Conservation (phyloP, 176 grass and related monocot genomes). For the Dactylis glomerata region DNA sequence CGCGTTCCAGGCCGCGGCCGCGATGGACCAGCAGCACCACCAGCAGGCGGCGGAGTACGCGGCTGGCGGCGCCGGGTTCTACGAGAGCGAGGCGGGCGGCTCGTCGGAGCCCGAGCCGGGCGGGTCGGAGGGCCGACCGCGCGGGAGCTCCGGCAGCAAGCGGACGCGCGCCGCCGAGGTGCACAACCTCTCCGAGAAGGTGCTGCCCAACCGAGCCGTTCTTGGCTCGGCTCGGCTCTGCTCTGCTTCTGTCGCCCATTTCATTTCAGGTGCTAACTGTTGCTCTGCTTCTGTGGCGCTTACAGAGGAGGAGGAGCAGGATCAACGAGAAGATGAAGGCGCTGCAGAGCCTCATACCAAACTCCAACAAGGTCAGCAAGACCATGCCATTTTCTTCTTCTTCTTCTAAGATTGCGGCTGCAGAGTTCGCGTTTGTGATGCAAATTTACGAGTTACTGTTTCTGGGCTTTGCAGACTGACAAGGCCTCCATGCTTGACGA, state of each 20-base stretch:
- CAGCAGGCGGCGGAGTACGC: constrained; percentile 5
- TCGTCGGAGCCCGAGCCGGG: constrained; percentile 54
- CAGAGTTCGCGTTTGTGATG: neutral
- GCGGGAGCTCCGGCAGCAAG: constrained; percentile 69
- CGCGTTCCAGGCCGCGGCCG: constrained; percentile 11
- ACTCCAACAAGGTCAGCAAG: constrained; percentile 80
- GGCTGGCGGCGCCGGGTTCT: neutral
- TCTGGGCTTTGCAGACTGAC: constrained; percentile 54
- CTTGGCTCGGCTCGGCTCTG: neutral
- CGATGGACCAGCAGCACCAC: constrained; percentile 10
- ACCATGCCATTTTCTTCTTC: neutral
- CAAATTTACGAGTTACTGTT: neutral
- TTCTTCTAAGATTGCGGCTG: neutral
- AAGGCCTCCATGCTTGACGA: constrained; percentile 99
- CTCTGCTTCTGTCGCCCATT: neutral
- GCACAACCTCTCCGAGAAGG: constrained; percentile 99
- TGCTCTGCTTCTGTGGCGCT: neutral
- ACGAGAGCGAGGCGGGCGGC: constrained; percentile 37
- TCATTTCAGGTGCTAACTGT: neutral
- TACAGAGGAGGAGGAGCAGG: constrained; percentile 88
- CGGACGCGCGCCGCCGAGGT: constrained; percentile 91
- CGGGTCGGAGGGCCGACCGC: constrained; percentile 10
- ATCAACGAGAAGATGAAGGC: constrained; percentile 99
- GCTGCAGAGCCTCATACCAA: constrained; percentile 88
- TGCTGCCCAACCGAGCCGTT: constrained; percentile 9